These are phyloP conservation scores for Lepidium aucheri DNA, from an alignment of 345 rosid genomes.

Conservation along the genomic window DNA sequence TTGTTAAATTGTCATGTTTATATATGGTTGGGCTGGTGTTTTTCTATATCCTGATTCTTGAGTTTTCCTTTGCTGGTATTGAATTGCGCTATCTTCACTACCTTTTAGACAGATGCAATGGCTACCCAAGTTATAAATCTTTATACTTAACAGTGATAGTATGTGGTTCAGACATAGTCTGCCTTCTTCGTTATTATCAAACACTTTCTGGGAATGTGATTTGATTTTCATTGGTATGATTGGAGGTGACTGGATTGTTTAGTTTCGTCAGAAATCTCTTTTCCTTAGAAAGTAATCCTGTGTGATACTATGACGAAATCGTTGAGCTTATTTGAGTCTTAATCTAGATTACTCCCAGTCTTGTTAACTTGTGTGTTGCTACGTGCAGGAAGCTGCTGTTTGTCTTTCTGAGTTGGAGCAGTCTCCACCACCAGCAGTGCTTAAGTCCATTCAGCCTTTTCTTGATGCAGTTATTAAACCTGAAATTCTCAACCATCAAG, in stretches of 20 bases:
- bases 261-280: not conserved
- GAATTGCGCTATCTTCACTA: not conserved
- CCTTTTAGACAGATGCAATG: not conserved
- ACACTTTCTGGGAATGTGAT: constrained; percentile 5
- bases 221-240: constrained; percentile 8
- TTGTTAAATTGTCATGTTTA: not conserved
- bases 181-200: not conserved
- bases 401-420: constrained; percentile 88
- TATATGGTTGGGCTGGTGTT: not conserved
- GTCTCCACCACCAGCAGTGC: constrained; percentile 54
- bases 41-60: not conserved
- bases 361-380: constrained; percentile 7
- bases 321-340: not conserved
- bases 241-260: constrained; percentile 4
- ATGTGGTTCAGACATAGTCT: not conserved
- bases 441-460: constrained; percentile 78
- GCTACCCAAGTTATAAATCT: not conserved
- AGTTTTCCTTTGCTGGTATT: not conserved
- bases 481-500: constrained; percentile 80
- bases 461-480: constrained; percentile 73
- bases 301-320: not conserved
- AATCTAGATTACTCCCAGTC: not conserved
- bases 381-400: constrained; percentile 74
- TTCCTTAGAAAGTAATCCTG: not conserved
- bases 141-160: not conserved